Conservation (phyloP, 1,284 basidiomycete species). For the Porogramme epimiltina region DNA sequence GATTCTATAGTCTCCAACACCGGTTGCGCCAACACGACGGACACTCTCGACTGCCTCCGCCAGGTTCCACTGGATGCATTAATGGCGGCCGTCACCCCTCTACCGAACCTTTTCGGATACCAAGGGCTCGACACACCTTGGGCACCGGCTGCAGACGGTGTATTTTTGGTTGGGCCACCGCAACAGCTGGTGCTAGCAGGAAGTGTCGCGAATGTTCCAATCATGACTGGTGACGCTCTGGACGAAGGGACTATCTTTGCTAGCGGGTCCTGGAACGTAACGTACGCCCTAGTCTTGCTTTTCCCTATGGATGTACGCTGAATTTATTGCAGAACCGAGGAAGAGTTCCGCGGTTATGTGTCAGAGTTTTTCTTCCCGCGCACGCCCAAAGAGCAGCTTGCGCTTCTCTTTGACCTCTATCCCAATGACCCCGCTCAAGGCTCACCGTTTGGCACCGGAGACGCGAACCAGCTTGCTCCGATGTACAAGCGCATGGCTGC, state of each 20-base stretch:
- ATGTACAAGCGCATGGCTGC: constrained; percentile 33
- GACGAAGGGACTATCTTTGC: constrained; percentile 35
- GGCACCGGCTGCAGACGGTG: constrained; percentile 38
- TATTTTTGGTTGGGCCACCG: constrained; percentile 31
- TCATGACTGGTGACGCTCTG: constrained; percentile 19
- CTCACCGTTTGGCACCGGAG: constrained; percentile 32
- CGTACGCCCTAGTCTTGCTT: constrained; percentile 3
- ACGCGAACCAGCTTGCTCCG: constrained; percentile 17
- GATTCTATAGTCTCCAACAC: constrained; percentile 34
- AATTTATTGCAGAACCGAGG: constrained; percentile 10
- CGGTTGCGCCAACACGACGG: constrained; percentile 31
- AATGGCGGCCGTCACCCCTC: background rate
- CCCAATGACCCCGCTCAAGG: constrained; percentile 21
- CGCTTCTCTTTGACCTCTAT: constrained; percentile 23
- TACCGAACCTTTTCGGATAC: constrained; percentile 4
- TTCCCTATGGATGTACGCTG: background rate
- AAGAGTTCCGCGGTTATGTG: constrained; percentile 8
- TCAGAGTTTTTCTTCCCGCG: constrained; percentile 11
- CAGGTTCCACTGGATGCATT: constrained; percentile 42
- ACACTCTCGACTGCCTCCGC: constrained; percentile 47
- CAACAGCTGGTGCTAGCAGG: constrained; percentile 25
- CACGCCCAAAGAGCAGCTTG: constrained; percentile 5
- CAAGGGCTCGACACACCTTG: constrained; percentile 26
- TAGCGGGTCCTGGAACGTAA: constrained; percentile 18
- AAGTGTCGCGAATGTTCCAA: constrained; percentile 14